Evolutionary conservation across 306 rosid species (phyloP), one percentile per base, ranked within the genome.

Genomic region (Potentilla sterilis): DNA sequence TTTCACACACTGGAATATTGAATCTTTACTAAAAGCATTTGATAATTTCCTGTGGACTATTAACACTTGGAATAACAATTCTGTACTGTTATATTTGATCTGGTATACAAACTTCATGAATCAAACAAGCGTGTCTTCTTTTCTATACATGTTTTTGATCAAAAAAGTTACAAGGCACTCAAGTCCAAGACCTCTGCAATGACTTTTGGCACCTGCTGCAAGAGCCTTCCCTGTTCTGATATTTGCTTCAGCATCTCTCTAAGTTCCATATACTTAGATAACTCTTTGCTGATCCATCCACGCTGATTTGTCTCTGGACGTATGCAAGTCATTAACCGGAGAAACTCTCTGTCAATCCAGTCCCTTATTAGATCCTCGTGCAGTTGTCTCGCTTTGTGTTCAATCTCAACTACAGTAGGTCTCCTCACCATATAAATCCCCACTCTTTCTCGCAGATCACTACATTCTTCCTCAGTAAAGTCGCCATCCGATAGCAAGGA

Each of bases 401-500:
- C 69, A 18, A 64, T 37, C 15, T 64, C 46, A 16, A 37, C 46
- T 18, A 64, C 46, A 7, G 69, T 64, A 35, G 46, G 69, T 18
- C 69, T 64, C 46, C 46, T 64, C 6, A 35, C 24, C 46, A 2
- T 7, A 16, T 9, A 1, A 35, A 8, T 64, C 24, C 37, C 28
- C 46, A 64, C 69, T 6, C 1, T 35, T 38, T 38, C 28, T 37
- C 7, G 22, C 0, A 35, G 37, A 18, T 64, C 47, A 24, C 11
- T 10, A 9, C 69, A 64, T 37, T 64, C 47, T 16, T 64, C 96
- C 89, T 92, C 89, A 8, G 86, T 88, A 76, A 92, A 63, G 72
- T 87, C 90, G 24, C 72, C 78, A 75, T 90, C 91, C 7, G 89
- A 88, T 8, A 92, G 86, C 67, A 75, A 79, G 16, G 88, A 78